phyloP scores from a whole-genome alignment of 257 asterid species.

The Lantana camara region DNA sequence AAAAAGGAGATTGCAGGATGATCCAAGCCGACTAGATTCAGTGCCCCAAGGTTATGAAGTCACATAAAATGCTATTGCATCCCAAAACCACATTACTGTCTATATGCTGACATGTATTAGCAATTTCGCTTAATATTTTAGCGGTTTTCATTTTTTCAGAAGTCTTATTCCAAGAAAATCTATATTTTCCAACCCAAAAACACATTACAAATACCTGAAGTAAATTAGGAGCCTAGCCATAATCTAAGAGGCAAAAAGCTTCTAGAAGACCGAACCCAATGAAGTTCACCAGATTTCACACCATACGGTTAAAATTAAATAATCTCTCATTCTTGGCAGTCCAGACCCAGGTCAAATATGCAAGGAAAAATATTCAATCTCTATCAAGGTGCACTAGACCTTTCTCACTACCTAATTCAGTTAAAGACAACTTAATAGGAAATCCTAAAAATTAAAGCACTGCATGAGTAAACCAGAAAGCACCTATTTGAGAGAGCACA shows the following conservation, averaged over 20 bases:
- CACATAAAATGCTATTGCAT: slow-evolving; percentile 4
- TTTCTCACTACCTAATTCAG: neutral
- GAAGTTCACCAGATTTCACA: too few species aligned
- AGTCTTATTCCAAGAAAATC: neutral
- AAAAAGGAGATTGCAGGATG: slow-evolving; percentile 1
- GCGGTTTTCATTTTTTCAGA: slow-evolving; percentile 6
- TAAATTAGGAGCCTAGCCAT: too few species aligned
- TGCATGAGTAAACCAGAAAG: neutral
- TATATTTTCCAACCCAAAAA: neutral
- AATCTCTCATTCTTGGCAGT: too few species aligned
- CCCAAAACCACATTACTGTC: neutral
- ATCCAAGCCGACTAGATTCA: neutral
- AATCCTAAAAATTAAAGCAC: slow-evolving; percentile 16
- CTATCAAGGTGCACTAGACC: too few species aligned
- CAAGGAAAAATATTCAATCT: slow-evolving; percentile 5
- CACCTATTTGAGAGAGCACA: neutral
- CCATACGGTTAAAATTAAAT: too few species aligned
- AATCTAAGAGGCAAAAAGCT: too few species aligned
- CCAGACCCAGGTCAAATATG: too few species aligned
- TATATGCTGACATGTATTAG: neutral
- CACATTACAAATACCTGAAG: too few species aligned
- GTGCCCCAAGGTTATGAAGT: neutral
- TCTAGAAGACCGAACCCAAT: too few species aligned
- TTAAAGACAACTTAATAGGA: neutral
- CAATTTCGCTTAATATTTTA: neutral